Evolutionary conservation across 177 flowering plant genomes (phyloP).

Genomic region (Tripterygium wilfordii): DNA sequence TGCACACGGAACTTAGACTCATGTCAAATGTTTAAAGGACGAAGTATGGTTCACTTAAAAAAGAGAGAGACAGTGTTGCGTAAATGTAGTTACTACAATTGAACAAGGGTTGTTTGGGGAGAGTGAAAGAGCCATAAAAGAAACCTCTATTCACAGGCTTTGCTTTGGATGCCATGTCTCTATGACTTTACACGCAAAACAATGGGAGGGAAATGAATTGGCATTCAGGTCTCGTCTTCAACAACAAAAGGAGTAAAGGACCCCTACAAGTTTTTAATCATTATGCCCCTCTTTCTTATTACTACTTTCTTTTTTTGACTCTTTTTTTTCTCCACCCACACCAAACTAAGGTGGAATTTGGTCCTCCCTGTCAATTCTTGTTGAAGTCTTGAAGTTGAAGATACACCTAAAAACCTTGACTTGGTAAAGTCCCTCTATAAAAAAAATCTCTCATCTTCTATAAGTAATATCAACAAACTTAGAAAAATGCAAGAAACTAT

Average conservation of each 20-base stretch:
- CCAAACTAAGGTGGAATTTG: no score
- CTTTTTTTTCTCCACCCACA: no score
- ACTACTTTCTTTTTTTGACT: no score
- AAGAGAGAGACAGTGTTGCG: background rate
- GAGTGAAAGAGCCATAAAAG: constrained; percentile 5
- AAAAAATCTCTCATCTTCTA: background rate
- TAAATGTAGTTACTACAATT: background rate
- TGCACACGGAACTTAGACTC: no score
- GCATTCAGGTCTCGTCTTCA: constrained; percentile 17
- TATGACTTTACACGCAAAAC: constrained; percentile 27
- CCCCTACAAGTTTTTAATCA: constrained; percentile 15
- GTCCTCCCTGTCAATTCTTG: no score
- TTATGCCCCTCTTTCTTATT: constrained; percentile 11
- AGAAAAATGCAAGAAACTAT: no score
- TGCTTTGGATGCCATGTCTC: constrained; percentile 28
- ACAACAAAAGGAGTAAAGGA: constrained; percentile 16
- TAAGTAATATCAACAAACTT: no score
- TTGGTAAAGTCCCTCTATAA: no score
- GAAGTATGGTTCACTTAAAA: no score
- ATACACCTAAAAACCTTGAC: background rate
- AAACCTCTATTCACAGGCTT: constrained; percentile 13
- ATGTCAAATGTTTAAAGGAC: no score
- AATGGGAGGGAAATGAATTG: constrained; percentile 13
- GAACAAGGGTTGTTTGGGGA: no score
- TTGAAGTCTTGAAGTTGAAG: no score